Evolutionary conservation across 768 basidiomycete species (phyloP), one percentile per base, ranked within the genome.

Genomic region (Kwoniella mangroviensis): DNA sequence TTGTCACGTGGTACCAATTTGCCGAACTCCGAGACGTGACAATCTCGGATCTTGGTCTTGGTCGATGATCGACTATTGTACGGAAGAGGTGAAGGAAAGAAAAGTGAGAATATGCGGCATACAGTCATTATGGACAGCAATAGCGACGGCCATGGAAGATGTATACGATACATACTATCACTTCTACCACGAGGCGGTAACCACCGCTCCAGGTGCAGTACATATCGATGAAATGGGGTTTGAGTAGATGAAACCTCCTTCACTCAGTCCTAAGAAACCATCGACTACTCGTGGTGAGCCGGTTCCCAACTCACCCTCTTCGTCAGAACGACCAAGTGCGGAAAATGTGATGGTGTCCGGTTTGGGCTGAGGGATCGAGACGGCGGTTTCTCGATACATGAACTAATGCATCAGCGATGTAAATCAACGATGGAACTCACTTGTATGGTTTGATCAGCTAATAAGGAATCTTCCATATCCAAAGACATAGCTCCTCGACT

Each of bases 401-500:
- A 72, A 72, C 70, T 72, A 57, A n/a, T 53, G 0, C 15, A 26
- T 66, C 43, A 63, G 67, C 52, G n/a, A 56, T 26, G 17, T 21
- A 42, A 28, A 51, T 4, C 15, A 12, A 17, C 28, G 22, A 6
- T 22, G 17, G 4, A 26, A 73, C 79, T 72, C 67, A 81, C 82
- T 65, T 79, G 78, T 19, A 83, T 74, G 34, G 56, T 73, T 57
- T 83, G 79, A 13, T 81, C 80, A 15, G 57, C 53, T 12, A 68
- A 17, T 11, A 83, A 59, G 15, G 79, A 73, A 53, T 77, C 77
- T 53, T 81, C 80, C 70, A 75, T 81, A 41, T 82, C 82, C 4
- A 83, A 70, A 13, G 77, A 76, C 40, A 83, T 63, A 0, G 79
- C 81, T 5, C 82, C 82, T 63, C 79, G 60, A 54, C 75, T 77